phyloP scores from a whole-genome alignment of 2,329 filamentous ascomycete species.

The Bertia moriformis region DNA sequence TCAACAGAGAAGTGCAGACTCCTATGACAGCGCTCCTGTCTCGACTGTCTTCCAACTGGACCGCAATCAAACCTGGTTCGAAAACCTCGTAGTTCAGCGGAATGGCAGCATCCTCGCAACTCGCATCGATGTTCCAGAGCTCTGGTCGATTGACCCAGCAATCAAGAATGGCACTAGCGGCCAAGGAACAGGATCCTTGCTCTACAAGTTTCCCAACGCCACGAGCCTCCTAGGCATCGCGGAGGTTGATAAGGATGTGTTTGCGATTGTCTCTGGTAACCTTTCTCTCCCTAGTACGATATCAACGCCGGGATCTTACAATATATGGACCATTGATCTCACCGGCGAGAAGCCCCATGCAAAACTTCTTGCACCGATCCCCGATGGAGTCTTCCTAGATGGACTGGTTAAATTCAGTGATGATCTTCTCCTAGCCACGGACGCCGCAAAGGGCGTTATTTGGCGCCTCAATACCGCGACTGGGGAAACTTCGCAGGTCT shows the following conservation, averaged over 20 bases:
- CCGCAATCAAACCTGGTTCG: conserved; percentile 5
- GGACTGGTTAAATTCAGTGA: conserved; percentile 14
- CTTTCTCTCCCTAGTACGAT: neutral
- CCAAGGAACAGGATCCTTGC: neutral
- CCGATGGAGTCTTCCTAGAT: conserved; percentile 14
- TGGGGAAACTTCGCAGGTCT: conserved; percentile 9
- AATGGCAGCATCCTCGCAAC: conserved; percentile 7
- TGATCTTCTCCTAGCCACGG: conserved; percentile 12
- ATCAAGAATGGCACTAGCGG: conserved; percentile 2
- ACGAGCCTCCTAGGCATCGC: conserved; percentile 4
- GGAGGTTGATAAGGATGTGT: conserved; percentile 5
- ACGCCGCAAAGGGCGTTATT: conserved; percentile 13
- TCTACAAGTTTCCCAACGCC: conserved; percentile 2
- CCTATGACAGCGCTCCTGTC: too few relatives aligned
- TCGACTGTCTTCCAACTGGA: conserved; percentile 4
- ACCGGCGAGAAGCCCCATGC: conserved; percentile 7
- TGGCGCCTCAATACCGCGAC: conserved; percentile 11
- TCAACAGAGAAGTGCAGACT: too few relatives aligned
- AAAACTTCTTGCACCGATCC: conserved; percentile 12
- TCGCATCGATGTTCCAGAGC: conserved; percentile 6
- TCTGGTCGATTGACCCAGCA: conserved; percentile 7
- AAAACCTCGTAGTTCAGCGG: conserved; percentile 7
- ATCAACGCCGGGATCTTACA: neutral
- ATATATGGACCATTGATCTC: conserved; percentile 15
- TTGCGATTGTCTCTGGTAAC: conserved; percentile 1